Evolutionary conservation across 2,329 filamentous ascomycete genomes (phyloP).

Genomic region (Thielaviopsis euricoi): DNA sequence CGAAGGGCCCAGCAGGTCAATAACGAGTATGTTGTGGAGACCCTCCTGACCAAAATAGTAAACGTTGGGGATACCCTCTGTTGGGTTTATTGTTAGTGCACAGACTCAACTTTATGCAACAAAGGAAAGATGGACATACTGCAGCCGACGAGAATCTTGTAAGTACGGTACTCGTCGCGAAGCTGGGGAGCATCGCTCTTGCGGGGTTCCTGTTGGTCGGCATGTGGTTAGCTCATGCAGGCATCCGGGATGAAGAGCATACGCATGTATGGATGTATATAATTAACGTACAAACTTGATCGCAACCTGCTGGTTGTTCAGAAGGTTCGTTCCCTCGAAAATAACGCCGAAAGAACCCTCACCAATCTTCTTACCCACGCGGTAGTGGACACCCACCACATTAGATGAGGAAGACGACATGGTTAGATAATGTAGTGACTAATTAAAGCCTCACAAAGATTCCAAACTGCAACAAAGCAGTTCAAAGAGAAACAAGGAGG

Average conservation of each 20-base stretch:
- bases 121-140: slow-evolving; percentile 49
- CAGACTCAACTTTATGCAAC: no score
- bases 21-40: slow-evolving; percentile 96
- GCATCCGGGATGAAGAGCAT: slow-evolving; percentile 2
- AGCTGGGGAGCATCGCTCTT: slow-evolving; percentile 98
- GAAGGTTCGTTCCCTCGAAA: slow-evolving; percentile 92
- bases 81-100: no score
- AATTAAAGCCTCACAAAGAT: no score
- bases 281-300: slow-evolving; percentile 90
- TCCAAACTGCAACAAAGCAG: no score
- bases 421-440: slow-evolving; percentile 13
- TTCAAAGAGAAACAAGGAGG: no score
- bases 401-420: slow-evolving; percentile 90
- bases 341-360: slow-evolving; percentile 98
- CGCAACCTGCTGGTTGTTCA: slow-evolving; percentile 98
- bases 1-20: slow-evolving; percentile 86
- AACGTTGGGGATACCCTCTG: slow-evolving; percentile 96
- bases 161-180: slow-evolving; percentile 95
- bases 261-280: no score
- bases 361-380: slow-evolving; percentile 98
- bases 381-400: slow-evolving; percentile 96
- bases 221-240: background rate
- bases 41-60: slow-evolving; percentile 99
- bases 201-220: slow-evolving; percentile 61
- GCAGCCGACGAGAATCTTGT: slow-evolving; percentile 98